Conservation (phyloP, 768 basidiomycete genomes). For the Collybiopsis confluens region DNA sequence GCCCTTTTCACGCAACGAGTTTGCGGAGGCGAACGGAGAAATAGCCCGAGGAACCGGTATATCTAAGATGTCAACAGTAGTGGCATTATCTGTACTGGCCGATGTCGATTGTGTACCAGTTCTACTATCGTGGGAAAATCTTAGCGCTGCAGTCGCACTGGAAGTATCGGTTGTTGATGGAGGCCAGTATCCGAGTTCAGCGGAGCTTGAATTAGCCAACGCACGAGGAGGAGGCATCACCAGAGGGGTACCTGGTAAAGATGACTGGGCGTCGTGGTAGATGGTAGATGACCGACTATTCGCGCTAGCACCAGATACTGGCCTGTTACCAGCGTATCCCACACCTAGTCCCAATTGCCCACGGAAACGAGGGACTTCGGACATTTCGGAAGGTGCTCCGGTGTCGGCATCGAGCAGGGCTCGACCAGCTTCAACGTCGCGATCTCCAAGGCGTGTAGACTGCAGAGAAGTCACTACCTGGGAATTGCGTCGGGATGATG, state of each 20-base stretch:
- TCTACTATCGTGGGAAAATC: background rate
- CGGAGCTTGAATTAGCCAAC: slow-evolving; percentile 36
- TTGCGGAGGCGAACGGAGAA: slow-evolving; percentile 42
- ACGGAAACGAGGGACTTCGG: slow-evolving; percentile 19
- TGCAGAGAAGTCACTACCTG: slow-evolving; percentile 18
- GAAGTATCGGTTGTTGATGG: slow-evolving; percentile 2
- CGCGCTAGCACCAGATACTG: slow-evolving; percentile 53
- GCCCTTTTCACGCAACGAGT: slow-evolving; percentile 30
- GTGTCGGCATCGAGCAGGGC: slow-evolving; percentile 25
- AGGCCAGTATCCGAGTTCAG: slow-evolving; percentile 7
- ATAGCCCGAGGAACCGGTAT: slow-evolving; percentile 55
- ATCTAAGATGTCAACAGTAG: slow-evolving; percentile 44
- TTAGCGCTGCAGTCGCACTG: slow-evolving; percentile 4
- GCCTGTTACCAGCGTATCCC: slow-evolving; percentile 40
- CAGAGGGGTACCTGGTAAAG: slow-evolving; percentile 37
- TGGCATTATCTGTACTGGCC: slow-evolving; percentile 1
- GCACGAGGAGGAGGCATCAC: slow-evolving; percentile 41
- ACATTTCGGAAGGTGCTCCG: slow-evolving; percentile 14
- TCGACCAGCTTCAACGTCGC: slow-evolving; percentile 44
- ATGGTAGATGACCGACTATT: slow-evolving; percentile 43
- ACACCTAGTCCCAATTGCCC: slow-evolving; percentile 31
- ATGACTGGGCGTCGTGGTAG: slow-evolving; percentile 61
- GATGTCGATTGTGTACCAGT: slow-evolving; percentile 7
- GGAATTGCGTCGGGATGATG: slow-evolving; percentile 16
- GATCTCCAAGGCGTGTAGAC: slow-evolving; percentile 26